phyloP scores from a whole-genome alignment of 75 land plant genomes.

The Gnetum montanum region DNA sequence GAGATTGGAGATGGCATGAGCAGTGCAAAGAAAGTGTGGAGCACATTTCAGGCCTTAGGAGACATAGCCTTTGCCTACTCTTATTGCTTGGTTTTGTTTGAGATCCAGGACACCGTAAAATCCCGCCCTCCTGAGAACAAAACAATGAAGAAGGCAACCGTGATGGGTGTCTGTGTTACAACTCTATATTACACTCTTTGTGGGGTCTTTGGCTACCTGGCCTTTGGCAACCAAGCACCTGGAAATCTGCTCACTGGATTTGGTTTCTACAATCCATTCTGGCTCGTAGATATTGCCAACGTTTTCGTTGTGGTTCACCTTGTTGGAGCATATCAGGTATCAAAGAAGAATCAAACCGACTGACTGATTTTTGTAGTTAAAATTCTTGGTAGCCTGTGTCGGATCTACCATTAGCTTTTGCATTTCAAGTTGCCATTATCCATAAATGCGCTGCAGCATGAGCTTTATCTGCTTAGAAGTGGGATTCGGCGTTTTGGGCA shows the following conservation, averaged over 20 bases:
- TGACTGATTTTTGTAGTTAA: background rate
- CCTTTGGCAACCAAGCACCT: slow-evolving; percentile 32
- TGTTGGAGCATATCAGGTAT: slow-evolving; percentile 35
- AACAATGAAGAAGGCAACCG: slow-evolving; percentile 41
- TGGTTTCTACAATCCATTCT: slow-evolving; percentile 20
- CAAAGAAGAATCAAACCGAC: slow-evolving; percentile 7
- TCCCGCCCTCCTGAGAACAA: slow-evolving; percentile 46
- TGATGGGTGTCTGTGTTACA: slow-evolving; percentile 12
- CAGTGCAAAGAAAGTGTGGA: slow-evolving; percentile 39
- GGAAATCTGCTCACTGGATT: slow-evolving; percentile 33
- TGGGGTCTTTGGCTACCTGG: slow-evolving; percentile 20
- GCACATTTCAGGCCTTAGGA: slow-evolving; percentile 48
- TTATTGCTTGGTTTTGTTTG: slow-evolving; percentile 49
- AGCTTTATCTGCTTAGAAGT: too few relatives aligned
- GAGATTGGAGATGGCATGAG: slow-evolving; percentile 36
- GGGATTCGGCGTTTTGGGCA: too few relatives aligned
- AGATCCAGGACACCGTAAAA: slow-evolving; percentile 59
- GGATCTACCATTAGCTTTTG: too few relatives aligned
- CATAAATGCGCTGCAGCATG: background rate
- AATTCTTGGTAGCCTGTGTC: background rate
- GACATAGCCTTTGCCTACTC: slow-evolving; percentile 78
- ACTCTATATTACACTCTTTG: slow-evolving; percentile 25
- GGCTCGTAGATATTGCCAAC: slow-evolving; percentile 33
- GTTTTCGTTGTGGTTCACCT: slow-evolving; percentile 26
- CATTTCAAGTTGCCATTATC: background rate